These are phyloP conservation scores for Fusarium siculi DNA, from an alignment of 2,329 filamentous ascomycete species.

Conservation along the genomic window DNA sequence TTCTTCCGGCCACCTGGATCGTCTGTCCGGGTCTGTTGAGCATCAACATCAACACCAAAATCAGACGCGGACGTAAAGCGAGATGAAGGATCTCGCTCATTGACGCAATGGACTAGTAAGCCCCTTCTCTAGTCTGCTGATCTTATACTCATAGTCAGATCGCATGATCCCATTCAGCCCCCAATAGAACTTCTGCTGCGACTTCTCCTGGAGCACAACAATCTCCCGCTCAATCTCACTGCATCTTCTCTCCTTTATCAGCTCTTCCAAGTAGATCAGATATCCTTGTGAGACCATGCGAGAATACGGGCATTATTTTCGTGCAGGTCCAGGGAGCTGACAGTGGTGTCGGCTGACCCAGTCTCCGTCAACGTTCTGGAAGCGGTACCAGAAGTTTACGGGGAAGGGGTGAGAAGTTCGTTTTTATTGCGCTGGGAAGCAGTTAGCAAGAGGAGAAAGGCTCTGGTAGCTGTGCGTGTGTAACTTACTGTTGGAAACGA, in stretches of 20 bases:
- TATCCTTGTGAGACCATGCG: not conserved
- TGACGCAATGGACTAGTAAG: not conserved
- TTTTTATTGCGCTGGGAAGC: not conserved
- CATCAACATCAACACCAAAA: too few relatives aligned
- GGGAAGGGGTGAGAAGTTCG: not conserved
- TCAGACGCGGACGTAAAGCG: too few relatives aligned
- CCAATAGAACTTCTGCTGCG: not conserved
- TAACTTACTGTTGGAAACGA: not conserved
- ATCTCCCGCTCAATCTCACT: accelerated
- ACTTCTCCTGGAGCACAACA: not conserved
- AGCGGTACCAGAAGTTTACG: too few relatives aligned
- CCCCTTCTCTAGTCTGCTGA: not conserved
- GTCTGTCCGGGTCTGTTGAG: not conserved
- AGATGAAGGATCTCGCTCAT: too few relatives aligned
- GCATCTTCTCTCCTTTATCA: accelerated
- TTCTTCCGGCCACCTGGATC: not conserved
- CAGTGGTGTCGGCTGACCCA: too few relatives aligned
- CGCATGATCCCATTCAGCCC: accelerated
- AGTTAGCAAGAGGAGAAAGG: not conserved
- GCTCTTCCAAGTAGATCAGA: not conserved
- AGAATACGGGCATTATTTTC: too few relatives aligned
- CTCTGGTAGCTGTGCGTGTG: not conserved
- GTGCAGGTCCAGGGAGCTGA: too few relatives aligned
- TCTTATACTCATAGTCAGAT: accelerated
- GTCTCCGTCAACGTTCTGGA: too few relatives aligned